A percentile compares a stretch with the other conserved stretches of the same genome.
Conservation (phyloP, 2,329 filamentous ascomycete genomes). For the Calonectria pseudoturangicola region DNA sequence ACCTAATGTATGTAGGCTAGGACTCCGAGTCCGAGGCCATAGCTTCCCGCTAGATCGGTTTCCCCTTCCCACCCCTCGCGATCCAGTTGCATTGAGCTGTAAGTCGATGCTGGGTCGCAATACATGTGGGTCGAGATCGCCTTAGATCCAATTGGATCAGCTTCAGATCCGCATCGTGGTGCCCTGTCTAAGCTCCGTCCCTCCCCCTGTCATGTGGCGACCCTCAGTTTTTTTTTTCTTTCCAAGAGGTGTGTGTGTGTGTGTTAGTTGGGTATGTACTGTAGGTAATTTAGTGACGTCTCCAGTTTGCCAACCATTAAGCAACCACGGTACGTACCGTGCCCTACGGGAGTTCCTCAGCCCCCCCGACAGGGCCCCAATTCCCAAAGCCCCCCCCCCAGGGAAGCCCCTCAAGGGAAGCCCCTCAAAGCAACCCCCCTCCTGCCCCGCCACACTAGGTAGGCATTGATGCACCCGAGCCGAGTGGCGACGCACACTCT, state of each 20-base stretch:
- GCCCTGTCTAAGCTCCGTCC: neutral
- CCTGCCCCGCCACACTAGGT: constrained; percentile 23
- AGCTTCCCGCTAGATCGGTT: neutral
- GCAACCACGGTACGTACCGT: neutral
- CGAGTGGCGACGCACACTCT: constrained; percentile 32
- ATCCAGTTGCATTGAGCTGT: neutral
- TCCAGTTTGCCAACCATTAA: neutral
- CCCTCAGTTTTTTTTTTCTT: neutral
- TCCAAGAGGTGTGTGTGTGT: too few species aligned
- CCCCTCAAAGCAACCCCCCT: constrained; percentile 17
- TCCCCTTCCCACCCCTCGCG: neutral
- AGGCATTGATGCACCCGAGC: constrained; percentile 25
- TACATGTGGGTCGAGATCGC: neutral
- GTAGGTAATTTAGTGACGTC: neutral
- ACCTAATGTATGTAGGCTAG: too few species aligned
- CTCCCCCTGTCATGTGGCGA: neutral
- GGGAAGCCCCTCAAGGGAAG: neutral
- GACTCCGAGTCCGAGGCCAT: neutral
- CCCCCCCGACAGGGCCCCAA: neutral
- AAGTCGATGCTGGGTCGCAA: neutral
- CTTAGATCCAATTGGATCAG: constrained; percentile 12
- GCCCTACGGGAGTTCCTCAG: neutral
- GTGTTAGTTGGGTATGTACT: too few species aligned
- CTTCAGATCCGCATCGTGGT: constrained; percentile 2
- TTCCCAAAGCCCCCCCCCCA: neutral